Evolutionary conservation across 192 early-diverging fungal species (phyloP).

Genomic region (Coemansia sp.): DNA sequence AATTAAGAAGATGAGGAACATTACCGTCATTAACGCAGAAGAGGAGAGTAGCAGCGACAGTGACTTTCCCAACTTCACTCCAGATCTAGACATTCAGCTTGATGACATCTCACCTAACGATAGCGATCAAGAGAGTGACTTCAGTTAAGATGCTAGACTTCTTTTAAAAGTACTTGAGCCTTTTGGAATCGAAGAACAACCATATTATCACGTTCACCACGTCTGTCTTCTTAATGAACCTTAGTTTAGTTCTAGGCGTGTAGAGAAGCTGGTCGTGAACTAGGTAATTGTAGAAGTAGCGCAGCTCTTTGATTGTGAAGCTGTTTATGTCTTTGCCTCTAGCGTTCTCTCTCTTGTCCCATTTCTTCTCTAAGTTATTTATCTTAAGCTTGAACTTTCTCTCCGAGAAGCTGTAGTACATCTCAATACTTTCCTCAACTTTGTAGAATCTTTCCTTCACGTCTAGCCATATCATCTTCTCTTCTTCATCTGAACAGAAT

Average conservation of each 20-base stretch:
- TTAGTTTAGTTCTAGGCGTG: background rate
- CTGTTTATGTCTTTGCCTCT: conserved; percentile 13
- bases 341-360: conserved; percentile 3
- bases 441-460: background rate
- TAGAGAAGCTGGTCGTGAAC: background rate
- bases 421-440: background rate
- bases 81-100: background rate
- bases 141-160: background rate
- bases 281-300: background rate
- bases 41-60: background rate
- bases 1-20: background rate
- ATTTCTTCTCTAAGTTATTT: background rate
- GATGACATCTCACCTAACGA: background rate
- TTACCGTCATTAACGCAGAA: background rate
- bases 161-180: background rate
- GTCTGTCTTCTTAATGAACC: background rate
- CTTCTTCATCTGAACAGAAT: background rate
- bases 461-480: background rate
- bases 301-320: conserved; percentile 1
- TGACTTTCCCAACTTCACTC: background rate
- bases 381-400: conserved; percentile 13
- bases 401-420: conserved; percentile 10
- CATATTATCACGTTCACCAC: background rate
- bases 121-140: background rate
- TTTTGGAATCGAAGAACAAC: background rate